Evolutionary conservation across 495 filamentous ascomycete species (phyloP), one percentile per base, ranked within the genome.

Genomic region (Podospora conica): DNA sequence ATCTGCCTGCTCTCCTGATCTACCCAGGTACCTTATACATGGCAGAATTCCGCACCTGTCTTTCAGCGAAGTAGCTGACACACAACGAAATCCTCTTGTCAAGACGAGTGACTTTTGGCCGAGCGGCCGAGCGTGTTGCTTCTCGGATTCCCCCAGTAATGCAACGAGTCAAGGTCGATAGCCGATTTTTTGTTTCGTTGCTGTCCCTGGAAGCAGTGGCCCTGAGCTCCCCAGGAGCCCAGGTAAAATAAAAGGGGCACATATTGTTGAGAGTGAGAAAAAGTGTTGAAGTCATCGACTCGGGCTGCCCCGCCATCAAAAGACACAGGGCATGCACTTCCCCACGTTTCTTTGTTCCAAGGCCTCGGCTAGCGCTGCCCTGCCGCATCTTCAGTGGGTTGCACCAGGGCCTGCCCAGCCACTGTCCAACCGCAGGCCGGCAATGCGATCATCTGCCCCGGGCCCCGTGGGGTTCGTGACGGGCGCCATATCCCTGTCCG

Each of bases 361-460:
- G 40, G 40, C 40, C 40, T 48, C 40, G 40, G 40, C 40, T 48
- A n/a, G n/a, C n/a, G 40, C 40, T 18, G 40, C 40, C 15, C 33
- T 40, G 40, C 40, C 40, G 40, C 40, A 8, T n/a, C 15, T 48
- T n/a, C 40, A 48, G 40, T 48, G 40, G 29, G 40, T 48, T 48
- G 40, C 40, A 48, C 40, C 8, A 18, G 40, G 40, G 40, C 40
- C 40, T 48, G 81, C 22, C 56, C 57, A 58, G 56, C 55, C 55
- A 60, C 64, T 48, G 64, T 18, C 57, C 33, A 60, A 29, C 64
- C 20, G 23, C n/a, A 22, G 29, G 28, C 21, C 20, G 28, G 54
- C 53, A 28, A 40, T 8, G 18, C 63, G 63, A 65, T 65, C 63
- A 58, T 65, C 61, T 63, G 61, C 48, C 61, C 61, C 61, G 23